Evolutionary conservation across 768 basidiomycete species (phyloP).

Genomic region (Tricholoma saponaceum): DNA sequence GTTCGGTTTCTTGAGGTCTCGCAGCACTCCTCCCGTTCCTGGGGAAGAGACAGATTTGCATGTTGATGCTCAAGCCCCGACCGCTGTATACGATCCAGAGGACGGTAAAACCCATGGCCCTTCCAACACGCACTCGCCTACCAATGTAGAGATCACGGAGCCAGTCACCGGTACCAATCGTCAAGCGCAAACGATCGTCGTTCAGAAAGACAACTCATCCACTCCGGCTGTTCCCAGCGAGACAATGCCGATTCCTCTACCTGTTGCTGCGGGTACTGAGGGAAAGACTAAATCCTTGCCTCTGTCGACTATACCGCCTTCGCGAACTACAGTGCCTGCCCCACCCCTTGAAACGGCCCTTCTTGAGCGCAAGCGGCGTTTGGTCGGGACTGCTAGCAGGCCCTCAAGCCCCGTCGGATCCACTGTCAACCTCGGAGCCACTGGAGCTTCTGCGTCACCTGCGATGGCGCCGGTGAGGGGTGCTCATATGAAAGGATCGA

Average conservation of each 20-base stretch:
- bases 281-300: not conserved
- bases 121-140: not conserved
- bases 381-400: constrained; percentile 16
- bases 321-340: constrained; percentile 43
- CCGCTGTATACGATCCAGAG: constrained; percentile 9
- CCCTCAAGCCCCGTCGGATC: constrained; percentile 8
- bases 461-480: constrained; percentile 4
- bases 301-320: constrained; percentile 11
- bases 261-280: not conserved
- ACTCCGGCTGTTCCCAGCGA: not conserved
- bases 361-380: constrained; percentile 60
- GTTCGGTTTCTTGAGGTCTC: constrained; percentile 48
- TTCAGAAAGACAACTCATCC: not conserved
- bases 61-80: constrained; percentile 6
- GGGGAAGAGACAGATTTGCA: constrained; percentile 23
- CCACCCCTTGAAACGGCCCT: constrained; percentile 65
- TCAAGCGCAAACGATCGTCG: not conserved
- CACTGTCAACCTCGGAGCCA: not conserved
- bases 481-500: constrained; percentile 39
- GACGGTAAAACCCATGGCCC: not conserved
- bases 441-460: not conserved
- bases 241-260: not conserved
- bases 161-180: not conserved
- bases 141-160: not conserved
- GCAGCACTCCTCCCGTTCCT: constrained; percentile 56